Conservation (phyloP, 345 rosid genomes). For the Punica granatum region DNA sequence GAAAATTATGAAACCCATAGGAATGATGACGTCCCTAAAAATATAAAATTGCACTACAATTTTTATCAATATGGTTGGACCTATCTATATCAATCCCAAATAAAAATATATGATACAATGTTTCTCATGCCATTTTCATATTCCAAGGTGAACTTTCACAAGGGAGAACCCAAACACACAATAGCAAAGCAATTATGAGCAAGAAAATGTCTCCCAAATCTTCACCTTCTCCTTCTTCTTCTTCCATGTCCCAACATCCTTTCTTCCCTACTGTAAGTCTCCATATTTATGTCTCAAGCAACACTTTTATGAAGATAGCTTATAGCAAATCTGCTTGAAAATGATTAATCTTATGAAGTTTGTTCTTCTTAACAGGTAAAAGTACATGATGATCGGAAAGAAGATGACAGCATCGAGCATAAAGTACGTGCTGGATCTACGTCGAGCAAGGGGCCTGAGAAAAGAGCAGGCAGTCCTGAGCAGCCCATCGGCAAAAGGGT, state of each 20-base stretch:
- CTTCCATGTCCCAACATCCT: constrained; percentile 36
- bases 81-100: no score
- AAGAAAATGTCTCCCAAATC: constrained; percentile 46
- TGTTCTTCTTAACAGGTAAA: constrained; percentile 23
- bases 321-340: no score
- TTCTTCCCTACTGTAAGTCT: constrained; percentile 25
- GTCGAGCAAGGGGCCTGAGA: constrained; percentile 5
- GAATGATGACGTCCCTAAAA: no score
- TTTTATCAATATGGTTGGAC: no score
- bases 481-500: neutral
- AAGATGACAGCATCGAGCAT: constrained; percentile 2
- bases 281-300: neutral
- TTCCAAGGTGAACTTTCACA: no score
- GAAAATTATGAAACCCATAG: no score
- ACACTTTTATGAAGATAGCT: neutral
- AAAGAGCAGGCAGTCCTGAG: neutral
- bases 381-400: constrained; percentile 34
- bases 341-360: neutral
- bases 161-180: neutral
- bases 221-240: constrained; percentile 52
- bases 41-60: no score
- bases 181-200: constrained; percentile 6
- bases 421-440: constrained; percentile 2
- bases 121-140: no score
- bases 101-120: no score